phyloP scores from a whole-genome alignment of 805 yeast species.

The Saturnispora gosingensis region DNA sequence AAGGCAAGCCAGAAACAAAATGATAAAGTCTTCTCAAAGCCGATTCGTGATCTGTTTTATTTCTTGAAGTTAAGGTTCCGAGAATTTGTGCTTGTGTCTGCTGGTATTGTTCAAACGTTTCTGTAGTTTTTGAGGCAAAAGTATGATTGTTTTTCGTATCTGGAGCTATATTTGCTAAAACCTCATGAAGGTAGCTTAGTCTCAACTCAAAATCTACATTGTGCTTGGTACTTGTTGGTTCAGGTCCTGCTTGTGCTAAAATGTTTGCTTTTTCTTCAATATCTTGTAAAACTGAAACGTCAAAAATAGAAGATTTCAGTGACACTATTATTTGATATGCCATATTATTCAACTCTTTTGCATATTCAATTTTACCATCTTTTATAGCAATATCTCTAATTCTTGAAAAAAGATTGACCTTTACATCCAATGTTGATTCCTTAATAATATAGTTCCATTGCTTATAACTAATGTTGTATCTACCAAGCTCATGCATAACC shows the following conservation, averaged over 20 bases:
- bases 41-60: not conserved
- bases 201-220: not conserved
- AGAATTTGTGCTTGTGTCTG: slow-evolving; percentile 1
- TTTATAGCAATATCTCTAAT: not conserved
- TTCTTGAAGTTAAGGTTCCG: slow-evolving; percentile 3
- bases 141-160: not conserved
- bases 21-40: not conserved
- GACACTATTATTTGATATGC: not conserved
- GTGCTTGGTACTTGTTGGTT: not conserved
- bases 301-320: not conserved
- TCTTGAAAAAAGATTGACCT: not conserved
- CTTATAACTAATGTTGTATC: not conserved
- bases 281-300: not conserved
- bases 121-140: not conserved
- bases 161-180: not conserved
- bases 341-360: not conserved
- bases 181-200: not conserved
- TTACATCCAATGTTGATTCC: not conserved
- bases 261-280: not conserved
- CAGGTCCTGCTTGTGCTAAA: not conserved
- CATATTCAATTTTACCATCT: not conserved
- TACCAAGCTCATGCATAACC: not conserved
- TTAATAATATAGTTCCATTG: not conserved
- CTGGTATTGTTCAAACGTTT: not conserved
- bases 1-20: slow-evolving; percentile 1